Conservation (phyloP, 768 basidiomycete genomes). For the Termitomyces sp. region DNA sequence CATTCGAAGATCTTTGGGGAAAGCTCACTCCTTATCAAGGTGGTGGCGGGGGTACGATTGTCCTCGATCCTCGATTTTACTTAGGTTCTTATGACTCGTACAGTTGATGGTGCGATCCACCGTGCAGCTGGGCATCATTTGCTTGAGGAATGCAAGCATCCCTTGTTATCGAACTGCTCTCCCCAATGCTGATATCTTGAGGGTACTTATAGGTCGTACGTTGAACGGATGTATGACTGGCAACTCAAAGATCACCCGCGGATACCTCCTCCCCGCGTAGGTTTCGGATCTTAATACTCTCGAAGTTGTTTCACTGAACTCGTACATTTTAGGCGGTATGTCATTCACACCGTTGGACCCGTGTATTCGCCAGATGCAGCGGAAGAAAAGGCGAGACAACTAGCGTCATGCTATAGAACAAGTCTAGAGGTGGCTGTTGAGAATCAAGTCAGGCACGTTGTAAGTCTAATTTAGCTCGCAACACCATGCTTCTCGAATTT, state of each 20-base stretch:
- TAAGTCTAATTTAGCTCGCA: conserved; percentile 27
- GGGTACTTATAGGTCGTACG: conserved; percentile 43
- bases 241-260: conserved; percentile 74
- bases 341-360: conserved; percentile 85
- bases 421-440: conserved; percentile 62
- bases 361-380: conserved; percentile 44
- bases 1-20: background rate
- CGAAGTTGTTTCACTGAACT: background rate
- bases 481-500: background rate
- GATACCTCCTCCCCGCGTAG: conserved; percentile 74
- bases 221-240: conserved; percentile 71
- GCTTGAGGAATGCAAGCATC: conserved; percentile 61
- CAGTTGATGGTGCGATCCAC: conserved; percentile 85
- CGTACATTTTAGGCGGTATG: conserved; percentile 38
- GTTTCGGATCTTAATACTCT: conserved; percentile 21
- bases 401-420: conserved; percentile 65
- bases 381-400: conserved; percentile 45
- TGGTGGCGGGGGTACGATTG: conserved; percentile 69
- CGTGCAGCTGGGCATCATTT: conserved; percentile 65
- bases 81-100: background rate
- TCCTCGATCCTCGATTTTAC: background rate
- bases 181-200: background rate
- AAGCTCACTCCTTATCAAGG: conserved; percentile 35
- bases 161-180: background rate
- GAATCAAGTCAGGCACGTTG: conserved; percentile 61